A percentile compares a stretch with the other conserved stretches of the same genome.
Conservation (phyloP, 2,329 filamentous ascomycete genomes). For the Elsinoe fawcettii region DNA sequence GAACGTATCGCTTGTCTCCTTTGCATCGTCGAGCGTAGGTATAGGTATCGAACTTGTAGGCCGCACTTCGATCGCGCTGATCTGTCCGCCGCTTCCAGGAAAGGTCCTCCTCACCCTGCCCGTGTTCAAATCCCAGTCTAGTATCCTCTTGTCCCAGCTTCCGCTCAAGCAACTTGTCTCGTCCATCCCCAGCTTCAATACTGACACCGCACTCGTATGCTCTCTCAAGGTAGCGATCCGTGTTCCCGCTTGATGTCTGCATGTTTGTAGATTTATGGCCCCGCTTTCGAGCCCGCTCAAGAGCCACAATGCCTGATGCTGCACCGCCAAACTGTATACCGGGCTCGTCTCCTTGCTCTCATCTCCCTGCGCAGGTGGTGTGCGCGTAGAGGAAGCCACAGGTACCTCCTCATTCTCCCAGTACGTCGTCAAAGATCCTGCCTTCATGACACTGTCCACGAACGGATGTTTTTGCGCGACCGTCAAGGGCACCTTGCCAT, state of each 20-base stretch:
- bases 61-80: slow-evolving; percentile 78
- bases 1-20: slow-evolving; percentile 58
- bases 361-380: slow-evolving; percentile 34
- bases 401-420: slow-evolving; percentile 86
- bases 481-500: slow-evolving; percentile 85
- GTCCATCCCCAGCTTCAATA: slow-evolving; percentile 71
- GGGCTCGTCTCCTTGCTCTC: slow-evolving; percentile 57
- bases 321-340: slow-evolving; percentile 87
- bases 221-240: slow-evolving; percentile 71
- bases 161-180: slow-evolving; percentile 84
- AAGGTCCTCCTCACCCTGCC: slow-evolving; percentile 70
- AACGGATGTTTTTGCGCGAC: slow-evolving; percentile 95
- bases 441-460: slow-evolving; percentile 93
- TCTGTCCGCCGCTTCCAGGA: slow-evolving; percentile 69
- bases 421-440: slow-evolving; percentile 87
- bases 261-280: slow-evolving; percentile 84
- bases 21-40: slow-evolving; percentile 60
- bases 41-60: slow-evolving; percentile 69
- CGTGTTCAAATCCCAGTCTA: slow-evolving; percentile 91
- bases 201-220: slow-evolving; percentile 87
- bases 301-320: slow-evolving; percentile 84
- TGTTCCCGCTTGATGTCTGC: slow-evolving; percentile 90
- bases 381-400: slow-evolving; percentile 34
- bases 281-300: slow-evolving; percentile 85
- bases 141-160: slow-evolving; percentile 90